Conservation (phyloP, 495 filamentous ascomycete species). For the Hypoxylon rickii region DNA sequence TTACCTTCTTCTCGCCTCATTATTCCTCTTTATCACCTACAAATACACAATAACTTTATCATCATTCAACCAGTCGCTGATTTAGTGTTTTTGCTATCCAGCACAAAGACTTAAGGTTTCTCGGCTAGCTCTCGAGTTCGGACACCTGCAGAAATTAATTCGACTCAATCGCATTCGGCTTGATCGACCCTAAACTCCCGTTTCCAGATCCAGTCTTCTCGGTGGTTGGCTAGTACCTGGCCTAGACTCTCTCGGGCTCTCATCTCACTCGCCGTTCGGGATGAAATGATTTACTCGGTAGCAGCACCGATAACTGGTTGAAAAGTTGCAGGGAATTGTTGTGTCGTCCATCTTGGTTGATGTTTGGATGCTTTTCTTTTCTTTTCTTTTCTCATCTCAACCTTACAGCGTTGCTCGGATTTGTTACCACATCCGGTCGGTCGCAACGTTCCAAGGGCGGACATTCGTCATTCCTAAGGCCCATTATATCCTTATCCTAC, state of each 20-base stretch:
- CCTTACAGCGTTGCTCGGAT: slow-evolving; percentile 4
- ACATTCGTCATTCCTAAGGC: slow-evolving; percentile 25
- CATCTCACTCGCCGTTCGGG: slow-evolving; percentile 37
- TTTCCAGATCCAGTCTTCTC: slow-evolving; percentile 35
- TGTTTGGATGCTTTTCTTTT: too few species aligned
- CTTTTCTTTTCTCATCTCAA: slow-evolving; percentile 13
- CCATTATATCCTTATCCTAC: slow-evolving; percentile 11
- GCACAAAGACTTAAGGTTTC: too few species aligned
- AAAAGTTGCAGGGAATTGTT: slow-evolving; percentile 7
- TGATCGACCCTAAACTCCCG: slow-evolving; percentile 39
- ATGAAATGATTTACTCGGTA: slow-evolving; percentile 33
- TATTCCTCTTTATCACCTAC: slow-evolving; percentile 22
- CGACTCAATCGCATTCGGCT: slow-evolving; percentile 30
- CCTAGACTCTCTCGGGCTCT: slow-evolving; percentile 33
- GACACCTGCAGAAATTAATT: slow-evolving; percentile 29
- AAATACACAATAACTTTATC: slow-evolving; percentile 7
- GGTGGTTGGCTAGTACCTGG: slow-evolving; percentile 41
- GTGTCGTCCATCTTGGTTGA: slow-evolving; percentile 19
- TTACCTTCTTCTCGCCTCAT: slow-evolving; percentile 17
- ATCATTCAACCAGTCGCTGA: slow-evolving; percentile 7
- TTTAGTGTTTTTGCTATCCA: slow-evolving; percentile 6
- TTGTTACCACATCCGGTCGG: slow-evolving; percentile 10
- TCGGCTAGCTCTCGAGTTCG: slow-evolving; percentile 21
- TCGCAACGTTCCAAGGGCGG: slow-evolving; percentile 27
- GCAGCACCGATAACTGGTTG: slow-evolving; percentile 35